Conservation (phyloP, 768 basidiomycete genomes). For the Pleurotus ostreatus region DNA sequence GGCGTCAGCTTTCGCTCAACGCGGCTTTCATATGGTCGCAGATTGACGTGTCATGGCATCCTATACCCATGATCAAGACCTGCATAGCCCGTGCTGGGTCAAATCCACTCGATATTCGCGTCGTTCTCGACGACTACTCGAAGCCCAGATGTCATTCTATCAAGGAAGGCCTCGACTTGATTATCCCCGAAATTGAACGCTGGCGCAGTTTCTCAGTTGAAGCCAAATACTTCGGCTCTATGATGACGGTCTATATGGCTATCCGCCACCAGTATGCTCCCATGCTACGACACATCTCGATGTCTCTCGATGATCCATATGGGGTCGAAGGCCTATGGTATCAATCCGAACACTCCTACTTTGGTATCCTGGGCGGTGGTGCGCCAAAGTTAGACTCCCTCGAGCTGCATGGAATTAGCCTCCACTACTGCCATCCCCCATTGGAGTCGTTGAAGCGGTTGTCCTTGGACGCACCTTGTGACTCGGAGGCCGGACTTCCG, state of each 20-base stretch:
- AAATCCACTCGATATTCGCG: conserved; percentile 2
- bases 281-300: background rate
- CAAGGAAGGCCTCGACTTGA: conserved; percentile 2
- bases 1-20: conserved; percentile 2
- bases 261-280: conserved; percentile 5
- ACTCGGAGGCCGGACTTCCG: conserved; percentile 5
- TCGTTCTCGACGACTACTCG: conserved; percentile 6
- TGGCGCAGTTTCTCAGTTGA: conserved; percentile 2
- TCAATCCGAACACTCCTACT: conserved; percentile 4
- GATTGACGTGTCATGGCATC: conserved; percentile 6
- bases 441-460: conserved; percentile 4
- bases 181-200: conserved; percentile 5
- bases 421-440: conserved; percentile 6
- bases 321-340: conserved; percentile 3
- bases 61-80: background rate
- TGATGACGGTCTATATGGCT: conserved; percentile 2
- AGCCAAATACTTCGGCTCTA: conserved; percentile 3
- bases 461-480: background rate
- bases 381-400: background rate
- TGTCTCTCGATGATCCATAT: background rate
- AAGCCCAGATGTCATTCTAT: conserved; percentile 2
- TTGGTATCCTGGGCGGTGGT: conserved; percentile 2
- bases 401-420: conserved; percentile 1
- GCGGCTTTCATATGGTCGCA: background rate
- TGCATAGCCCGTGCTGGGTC: conserved; percentile 3